Evolutionary conservation across 2,329 filamentous ascomycete genomes (phyloP), one percentile per base, ranked within the genome.

Genomic region (Trichoderma sp.): DNA sequence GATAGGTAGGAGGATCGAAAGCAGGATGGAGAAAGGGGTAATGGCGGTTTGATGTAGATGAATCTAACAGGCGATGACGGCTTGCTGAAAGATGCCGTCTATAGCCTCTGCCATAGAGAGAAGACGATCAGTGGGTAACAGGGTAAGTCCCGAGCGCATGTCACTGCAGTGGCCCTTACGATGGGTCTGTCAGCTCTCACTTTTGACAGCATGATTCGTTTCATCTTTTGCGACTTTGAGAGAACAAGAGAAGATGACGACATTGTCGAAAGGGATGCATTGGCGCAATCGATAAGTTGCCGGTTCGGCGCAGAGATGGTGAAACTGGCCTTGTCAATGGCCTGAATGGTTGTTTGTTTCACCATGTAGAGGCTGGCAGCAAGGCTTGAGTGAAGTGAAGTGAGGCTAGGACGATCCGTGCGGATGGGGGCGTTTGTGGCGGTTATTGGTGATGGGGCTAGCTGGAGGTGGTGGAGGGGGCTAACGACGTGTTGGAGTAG

Each of bases 221-320:
- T 52, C 11, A 14, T 24, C 49, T 14, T 28, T 14, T 43, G 13
- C 49, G 11, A 16, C 4, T 46, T 1, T 4, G 30, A 16, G 21
- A 2, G n/a, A n/a, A n/a, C 26, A 11, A 30, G 4, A 30, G 7
- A 16, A n/a, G 24, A 28, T 30, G 24, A 24, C 7, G 34, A 18
- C 21, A 10, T 43, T 43, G 58, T 49, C 24, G 34, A 68, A 63
- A 56, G 49, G 1, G 5, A 34, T 39, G 28, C 34, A 28, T 46
- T 56, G 66, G 58, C 37, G 54, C 16, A 58, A 66, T 69, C 60
- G 67, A 69, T 66, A 51, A 66, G 60, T 59, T 56, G 28, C 68
- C 49, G 64, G 34, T 28, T 26, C 30, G 2, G 43, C 28, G 28
- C 18, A 14, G 37, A 6, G 37, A 43, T 56, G 37, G 60, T 51